These are phyloP conservation scores for Podospora australis DNA, from an alignment of 495 filamentous ascomycete genomes.

Conservation along the genomic window DNA sequence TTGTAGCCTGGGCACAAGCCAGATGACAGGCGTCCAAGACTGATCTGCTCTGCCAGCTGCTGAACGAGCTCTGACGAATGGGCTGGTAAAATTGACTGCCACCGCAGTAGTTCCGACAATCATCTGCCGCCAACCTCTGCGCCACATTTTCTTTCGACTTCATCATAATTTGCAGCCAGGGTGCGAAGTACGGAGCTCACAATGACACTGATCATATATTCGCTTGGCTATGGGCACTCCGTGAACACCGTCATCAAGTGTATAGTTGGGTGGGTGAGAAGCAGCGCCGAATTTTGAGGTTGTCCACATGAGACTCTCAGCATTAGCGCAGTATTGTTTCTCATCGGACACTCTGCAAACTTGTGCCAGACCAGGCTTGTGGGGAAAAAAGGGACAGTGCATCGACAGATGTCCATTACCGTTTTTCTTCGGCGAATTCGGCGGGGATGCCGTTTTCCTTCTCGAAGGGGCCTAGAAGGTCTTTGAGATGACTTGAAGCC, in stretches of 20 bases:
- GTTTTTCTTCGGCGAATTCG: slow-evolving; percentile 25
- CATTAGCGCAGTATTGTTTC: slow-evolving; percentile 21
- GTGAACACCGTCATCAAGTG: too few species aligned
- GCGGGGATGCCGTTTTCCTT: slow-evolving; percentile 20
- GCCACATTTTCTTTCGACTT: slow-evolving; percentile 30
- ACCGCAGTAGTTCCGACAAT: slow-evolving; percentile 12
- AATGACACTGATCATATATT: too few species aligned
- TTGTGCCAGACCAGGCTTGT: slow-evolving; percentile 29
- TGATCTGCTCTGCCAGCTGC: too few species aligned
- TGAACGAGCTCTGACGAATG: too few species aligned
- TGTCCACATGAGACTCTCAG: too few species aligned
- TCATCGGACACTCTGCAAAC: slow-evolving; percentile 27
- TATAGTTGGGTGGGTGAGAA: too few species aligned
- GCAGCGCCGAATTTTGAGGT: too few species aligned
- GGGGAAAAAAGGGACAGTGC: slow-evolving; percentile 27
- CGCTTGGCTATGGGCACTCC: too few species aligned
- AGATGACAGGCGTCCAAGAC: background rate
- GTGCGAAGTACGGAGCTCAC: too few species aligned
- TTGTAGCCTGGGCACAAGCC: slow-evolving; percentile 12
- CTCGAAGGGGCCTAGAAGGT: slow-evolving; percentile 28
- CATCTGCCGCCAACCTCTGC: slow-evolving; percentile 20
- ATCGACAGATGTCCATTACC: slow-evolving; percentile 35
- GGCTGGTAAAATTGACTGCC: too few species aligned
- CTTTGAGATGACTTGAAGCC: slow-evolving; percentile 10
- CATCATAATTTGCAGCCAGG: slow-evolving; percentile 11